These are phyloP conservation scores for Globisporangium nunn DNA, from an alignment of 352 stramenopile genomes.

Conservation along the genomic window DNA sequence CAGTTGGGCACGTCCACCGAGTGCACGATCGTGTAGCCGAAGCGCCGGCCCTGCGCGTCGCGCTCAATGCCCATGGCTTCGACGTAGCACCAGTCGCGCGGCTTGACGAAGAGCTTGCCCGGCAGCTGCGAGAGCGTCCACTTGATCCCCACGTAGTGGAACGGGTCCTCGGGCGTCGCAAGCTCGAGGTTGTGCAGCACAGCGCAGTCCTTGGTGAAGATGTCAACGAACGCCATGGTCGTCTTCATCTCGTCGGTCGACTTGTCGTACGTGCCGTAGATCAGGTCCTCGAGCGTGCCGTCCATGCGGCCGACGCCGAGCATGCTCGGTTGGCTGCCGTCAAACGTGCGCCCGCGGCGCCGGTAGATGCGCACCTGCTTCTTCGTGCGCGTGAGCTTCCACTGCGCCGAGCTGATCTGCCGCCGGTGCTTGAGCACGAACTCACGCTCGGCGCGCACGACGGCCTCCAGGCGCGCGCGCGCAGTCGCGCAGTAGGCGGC, in stretches of 20 bases:
- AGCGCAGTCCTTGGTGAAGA: conserved; percentile 26
- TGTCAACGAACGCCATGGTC: conserved; percentile 24
- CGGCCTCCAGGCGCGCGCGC: conserved; percentile 6
- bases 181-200: conserved; percentile 35
- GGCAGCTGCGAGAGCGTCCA: conserved; percentile 38
- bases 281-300: conserved; percentile 39
- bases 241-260: conserved; percentile 35
- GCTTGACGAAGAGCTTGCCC: conserved; percentile 12
- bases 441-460: conserved; percentile 8
- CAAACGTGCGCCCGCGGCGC: conserved; percentile 10
- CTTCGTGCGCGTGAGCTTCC: conserved; percentile 13
- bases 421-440: conserved; percentile 3
- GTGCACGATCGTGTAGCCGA: conserved; percentile 40
- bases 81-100: conserved; percentile 25
- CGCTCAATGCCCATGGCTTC: conserved; percentile 42
- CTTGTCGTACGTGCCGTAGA: conserved; percentile 40
- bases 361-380: conserved; percentile 39
- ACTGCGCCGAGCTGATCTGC: conserved; percentile 5
- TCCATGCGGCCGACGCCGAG: conserved; percentile 34
- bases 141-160: conserved; percentile 48
- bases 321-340: conserved; percentile 20
- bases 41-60: conserved; percentile 21
- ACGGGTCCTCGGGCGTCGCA: conserved; percentile 26
- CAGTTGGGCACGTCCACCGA: conserved; percentile 37
- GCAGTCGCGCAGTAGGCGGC: conserved; percentile 1